Percentiles rank a stretch among this genome's conserved stretches.
Conservation (phyloP, 306 rosid genomes). For the Inga laurina region DNA sequence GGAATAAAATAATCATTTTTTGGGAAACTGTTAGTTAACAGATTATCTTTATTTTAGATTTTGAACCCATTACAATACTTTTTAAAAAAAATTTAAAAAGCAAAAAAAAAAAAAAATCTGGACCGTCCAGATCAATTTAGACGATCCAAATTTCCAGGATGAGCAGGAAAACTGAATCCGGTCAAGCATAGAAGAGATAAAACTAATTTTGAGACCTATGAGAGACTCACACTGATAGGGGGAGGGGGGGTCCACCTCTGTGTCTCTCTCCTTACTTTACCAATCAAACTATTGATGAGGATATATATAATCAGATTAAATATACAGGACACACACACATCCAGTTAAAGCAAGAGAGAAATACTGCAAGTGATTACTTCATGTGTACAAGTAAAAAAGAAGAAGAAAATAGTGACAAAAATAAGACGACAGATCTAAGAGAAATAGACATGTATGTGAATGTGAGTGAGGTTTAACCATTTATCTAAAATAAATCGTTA, state of each 20-base stretch:
- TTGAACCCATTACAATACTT: too few relatives aligned
- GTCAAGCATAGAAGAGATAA: not conserved
- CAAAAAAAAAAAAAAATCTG: too few relatives aligned
- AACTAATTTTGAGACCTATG: too few relatives aligned
- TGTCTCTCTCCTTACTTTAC: not conserved
- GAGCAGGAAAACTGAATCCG: not conserved
- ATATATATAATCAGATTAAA: too few relatives aligned
- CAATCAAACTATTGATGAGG: not conserved
- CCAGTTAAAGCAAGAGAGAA: constrained; percentile 15
- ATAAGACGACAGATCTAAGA: not conserved
- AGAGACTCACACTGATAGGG: not conserved
- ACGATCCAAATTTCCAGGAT: too few relatives aligned
- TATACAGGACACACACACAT: too few relatives aligned
- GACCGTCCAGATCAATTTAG: too few relatives aligned
- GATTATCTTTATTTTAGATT: too few relatives aligned
- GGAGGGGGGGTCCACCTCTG: not conserved
- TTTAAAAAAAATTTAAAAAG: too few relatives aligned
- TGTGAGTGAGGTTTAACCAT: not conserved
- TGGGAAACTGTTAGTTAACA: too few relatives aligned
- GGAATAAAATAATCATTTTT: too few relatives aligned
- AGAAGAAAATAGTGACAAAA: not conserved
- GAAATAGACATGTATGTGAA: not conserved
- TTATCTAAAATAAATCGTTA: not conserved
- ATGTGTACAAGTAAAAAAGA: not conserved
- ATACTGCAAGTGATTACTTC: constrained; percentile 5